A percentile compares a stretch with the other conserved stretches of the same genome.
phyloP scores from a whole-genome alignment of 306 rosid genomes.

The Abrus precatorius region DNA sequence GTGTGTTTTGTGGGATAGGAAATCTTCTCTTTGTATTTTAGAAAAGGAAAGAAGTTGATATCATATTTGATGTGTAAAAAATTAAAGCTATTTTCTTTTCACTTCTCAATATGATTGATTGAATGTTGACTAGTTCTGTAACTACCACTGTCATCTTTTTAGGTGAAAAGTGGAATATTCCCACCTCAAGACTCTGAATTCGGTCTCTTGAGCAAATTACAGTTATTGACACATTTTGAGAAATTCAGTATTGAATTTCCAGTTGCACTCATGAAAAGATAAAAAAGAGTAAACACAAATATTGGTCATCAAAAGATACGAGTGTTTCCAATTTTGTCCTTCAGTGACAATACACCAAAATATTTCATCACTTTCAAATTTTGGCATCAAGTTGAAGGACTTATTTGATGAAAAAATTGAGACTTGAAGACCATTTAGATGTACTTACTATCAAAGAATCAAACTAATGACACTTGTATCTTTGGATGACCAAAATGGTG shows the following conservation, averaged over 20 bases:
- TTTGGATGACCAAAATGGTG: constrained; percentile 13
- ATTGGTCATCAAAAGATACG: neutral
- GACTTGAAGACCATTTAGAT: neutral
- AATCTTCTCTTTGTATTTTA: constrained; percentile 10
- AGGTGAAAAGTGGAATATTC: constrained; percentile 40
- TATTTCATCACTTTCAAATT: neutral
- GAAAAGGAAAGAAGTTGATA: constrained; percentile 14
- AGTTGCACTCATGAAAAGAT: neutral
- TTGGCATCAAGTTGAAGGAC: neutral
- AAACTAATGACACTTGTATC: neutral
- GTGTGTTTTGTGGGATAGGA: constrained; percentile 16
- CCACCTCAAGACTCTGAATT: neutral
- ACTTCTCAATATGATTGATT: neutral
- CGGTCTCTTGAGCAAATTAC: constrained; percentile 11
- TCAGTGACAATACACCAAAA: neutral
- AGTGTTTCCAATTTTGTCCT: neutral
- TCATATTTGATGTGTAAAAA: neutral
- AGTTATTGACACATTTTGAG: neutral
- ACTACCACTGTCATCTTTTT: neutral
- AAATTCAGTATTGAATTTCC: neutral
- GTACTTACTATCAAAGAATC: neutral
- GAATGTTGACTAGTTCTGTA: constrained; percentile 18
- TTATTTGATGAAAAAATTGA: neutral
- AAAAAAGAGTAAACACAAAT: neutral
- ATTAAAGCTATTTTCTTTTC: constrained; percentile 17